Percentiles rank a stretch among this genome's conserved stretches.
phyloP scores from a whole-genome alignment of 148 eudicot species.

The Vaccinium darrowii region DNA sequence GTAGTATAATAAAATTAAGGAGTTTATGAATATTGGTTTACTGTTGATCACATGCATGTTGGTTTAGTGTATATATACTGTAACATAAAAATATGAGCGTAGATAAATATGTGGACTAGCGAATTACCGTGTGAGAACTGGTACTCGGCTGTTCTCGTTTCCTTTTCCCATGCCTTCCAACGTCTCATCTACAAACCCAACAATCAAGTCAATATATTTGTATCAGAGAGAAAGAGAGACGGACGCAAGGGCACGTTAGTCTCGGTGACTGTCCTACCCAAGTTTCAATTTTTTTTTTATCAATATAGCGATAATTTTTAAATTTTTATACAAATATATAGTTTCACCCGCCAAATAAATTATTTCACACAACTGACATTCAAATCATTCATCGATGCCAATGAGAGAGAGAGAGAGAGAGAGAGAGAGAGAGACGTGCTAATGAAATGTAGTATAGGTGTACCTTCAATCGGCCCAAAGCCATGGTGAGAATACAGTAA shows the following conservation, averaged over 20 bases:
- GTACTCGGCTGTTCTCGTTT: constrained; percentile 54
- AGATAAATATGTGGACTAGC: not conserved
- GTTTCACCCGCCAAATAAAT: no score
- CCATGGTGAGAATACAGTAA: constrained; percentile 49
- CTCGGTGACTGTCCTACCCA: no score
- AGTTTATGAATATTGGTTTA: not conserved
- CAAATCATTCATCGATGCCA: no score
- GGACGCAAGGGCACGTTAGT: not conserved
- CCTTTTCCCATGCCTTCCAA: constrained; percentile 67
- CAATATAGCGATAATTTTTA: no score
- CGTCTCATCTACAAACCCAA: constrained; percentile 44
- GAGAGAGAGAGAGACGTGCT: not conserved
- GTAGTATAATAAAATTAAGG: not conserved
- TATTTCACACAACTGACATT: no score
- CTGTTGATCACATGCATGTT: not conserved
- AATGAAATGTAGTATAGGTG: not conserved
- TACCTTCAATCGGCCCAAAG: constrained; percentile 55
- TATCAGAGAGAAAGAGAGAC: not conserved
- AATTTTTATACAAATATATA: no score
- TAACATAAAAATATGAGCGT: not conserved
- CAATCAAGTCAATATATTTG: not conserved
- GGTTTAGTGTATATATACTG: not conserved
- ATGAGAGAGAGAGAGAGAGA: not conserved
- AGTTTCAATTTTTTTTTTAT: no score
- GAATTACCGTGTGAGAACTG: constrained; percentile 49